A percentile compares a stretch with the other conserved stretches of the same genome.
Evolutionary conservation across 768 basidiomycete genomes (phyloP).

Genomic region (Lepiota subincarnata): DNA sequence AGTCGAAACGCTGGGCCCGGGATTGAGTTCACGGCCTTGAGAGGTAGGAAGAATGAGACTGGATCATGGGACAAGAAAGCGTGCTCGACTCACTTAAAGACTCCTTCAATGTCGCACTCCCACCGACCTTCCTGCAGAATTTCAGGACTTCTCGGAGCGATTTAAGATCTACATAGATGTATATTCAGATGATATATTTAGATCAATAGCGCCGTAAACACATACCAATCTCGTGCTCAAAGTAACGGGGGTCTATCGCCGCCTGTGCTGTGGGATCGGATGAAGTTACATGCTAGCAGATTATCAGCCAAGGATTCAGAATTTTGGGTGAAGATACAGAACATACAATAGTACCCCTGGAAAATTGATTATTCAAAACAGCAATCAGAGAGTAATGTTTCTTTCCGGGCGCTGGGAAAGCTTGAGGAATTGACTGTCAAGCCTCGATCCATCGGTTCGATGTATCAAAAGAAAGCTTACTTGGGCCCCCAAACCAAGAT

Average conservation of each 20-base stretch:
- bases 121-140: background rate
- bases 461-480: background rate
- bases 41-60: too few relatives aligned
- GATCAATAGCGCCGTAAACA: too few relatives aligned
- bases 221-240: background rate
- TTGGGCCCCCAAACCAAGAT: background rate
- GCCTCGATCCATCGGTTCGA: too few relatives aligned
- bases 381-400: background rate
- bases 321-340: too few relatives aligned
- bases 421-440: background rate
- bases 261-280: background rate
- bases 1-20: too few relatives aligned
- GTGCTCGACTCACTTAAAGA: conserved; percentile 21
- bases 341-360: background rate
- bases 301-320: background rate
- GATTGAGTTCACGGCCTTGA: too few relatives aligned
- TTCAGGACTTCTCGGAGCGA: background rate
- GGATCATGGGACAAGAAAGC: too few relatives aligned
- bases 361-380: background rate
- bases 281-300: background rate
- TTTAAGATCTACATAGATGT: background rate
- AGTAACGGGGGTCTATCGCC: background rate
- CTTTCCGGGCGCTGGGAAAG: background rate
- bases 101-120: background rate
- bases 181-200: background rate